Base-by-base conservation (phyloP, 176 grass and related monocot genomes). In the Musa schizocarpa region DNA sequence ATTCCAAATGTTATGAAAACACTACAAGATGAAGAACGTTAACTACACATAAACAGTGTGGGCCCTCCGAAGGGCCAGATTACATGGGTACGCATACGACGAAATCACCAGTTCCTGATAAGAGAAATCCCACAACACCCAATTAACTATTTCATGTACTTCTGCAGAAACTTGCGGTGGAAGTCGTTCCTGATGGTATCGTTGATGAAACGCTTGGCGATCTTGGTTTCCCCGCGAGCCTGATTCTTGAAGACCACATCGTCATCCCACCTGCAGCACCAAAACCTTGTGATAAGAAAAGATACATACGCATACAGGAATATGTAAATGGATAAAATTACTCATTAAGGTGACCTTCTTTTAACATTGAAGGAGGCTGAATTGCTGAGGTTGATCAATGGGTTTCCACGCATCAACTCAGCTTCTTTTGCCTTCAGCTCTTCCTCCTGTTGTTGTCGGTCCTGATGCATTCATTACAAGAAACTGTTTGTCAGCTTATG, bases 111-210 rank as follows among this genome's bases (percentile, higher is more conserved):
- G 3, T 17, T 58, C 54, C 54, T 58, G 8, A 17, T 0, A 17
- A 17, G 54, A 17, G 13, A 58, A 17, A 58, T 13, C 4, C 0
- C 11, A 17, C 16, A 58, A 58, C 13, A 4, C 54, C 12, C 9
- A 54, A 2, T 1, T 16, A 7, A 70, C 86, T 82, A 98, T 72
- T 99, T 99, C 90, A 99, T 94, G 84, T 99, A 99, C 68, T 90
- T 90, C 52, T 99, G 88, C 86, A 99, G 73, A 74, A 98, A 98
- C 74, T 98, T 93, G 50, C 88, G 95, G 52, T 98, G 94, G 80
- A 98, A 98, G 79, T 98, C 94, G 27, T 84, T 98, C 63, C 94
- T 91, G 72, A 98, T 93, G 24, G 94, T 93, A 65, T 98, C 94
- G 11, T 93, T 98, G 71, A 98, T 91, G 82, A 98, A 98, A 64